Percentiles rank a stretch among this genome's conserved stretches.
These are phyloP conservation scores for Gleditsia sinensis DNA, from an alignment of 306 rosid genomes.

Conservation along the genomic window DNA sequence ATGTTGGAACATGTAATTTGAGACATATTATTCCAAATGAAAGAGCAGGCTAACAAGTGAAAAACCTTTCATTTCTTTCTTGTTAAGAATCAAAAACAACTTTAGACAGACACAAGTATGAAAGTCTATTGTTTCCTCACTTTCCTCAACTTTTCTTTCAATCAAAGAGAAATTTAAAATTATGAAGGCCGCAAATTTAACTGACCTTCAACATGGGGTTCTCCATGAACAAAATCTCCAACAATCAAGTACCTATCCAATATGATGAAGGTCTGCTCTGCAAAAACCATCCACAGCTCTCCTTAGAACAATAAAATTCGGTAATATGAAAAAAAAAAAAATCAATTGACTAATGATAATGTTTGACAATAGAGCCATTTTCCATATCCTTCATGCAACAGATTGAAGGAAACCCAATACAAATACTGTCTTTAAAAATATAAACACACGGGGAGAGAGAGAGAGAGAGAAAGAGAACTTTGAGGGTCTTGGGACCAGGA, in stretches of 20 bases:
- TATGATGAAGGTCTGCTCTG: conserved; percentile 83
- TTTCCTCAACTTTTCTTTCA: neutral
- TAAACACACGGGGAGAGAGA: neutral
- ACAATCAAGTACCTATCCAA: conserved; percentile 69
- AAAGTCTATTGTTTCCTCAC: neutral
- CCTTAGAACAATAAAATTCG: neutral
- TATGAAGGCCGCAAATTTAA: neutral
- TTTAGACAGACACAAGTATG: neutral
- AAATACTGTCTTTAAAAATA: neutral
- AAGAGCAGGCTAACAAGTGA: neutral
- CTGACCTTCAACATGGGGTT: conserved; percentile 76
- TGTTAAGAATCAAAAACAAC: neutral
- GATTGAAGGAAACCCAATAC: neutral
- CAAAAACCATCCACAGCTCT: conserved; percentile 34
- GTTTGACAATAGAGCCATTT: neutral
- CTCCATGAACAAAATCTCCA: conserved; percentile 70
- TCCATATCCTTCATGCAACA: neutral
- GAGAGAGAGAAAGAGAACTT: conserved; percentile 52
- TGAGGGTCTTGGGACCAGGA: conserved; percentile 82
- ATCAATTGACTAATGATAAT: neutral
- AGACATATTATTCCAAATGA: neutral
- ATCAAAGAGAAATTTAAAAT: conserved; percentile 1
- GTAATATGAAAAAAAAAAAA: neutral
- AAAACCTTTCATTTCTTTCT: neutral
- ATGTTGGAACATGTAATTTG: neutral